These are phyloP conservation scores for Murraya koenigii DNA, from an alignment of 345 rosid genomes.

Conservation along the genomic window DNA sequence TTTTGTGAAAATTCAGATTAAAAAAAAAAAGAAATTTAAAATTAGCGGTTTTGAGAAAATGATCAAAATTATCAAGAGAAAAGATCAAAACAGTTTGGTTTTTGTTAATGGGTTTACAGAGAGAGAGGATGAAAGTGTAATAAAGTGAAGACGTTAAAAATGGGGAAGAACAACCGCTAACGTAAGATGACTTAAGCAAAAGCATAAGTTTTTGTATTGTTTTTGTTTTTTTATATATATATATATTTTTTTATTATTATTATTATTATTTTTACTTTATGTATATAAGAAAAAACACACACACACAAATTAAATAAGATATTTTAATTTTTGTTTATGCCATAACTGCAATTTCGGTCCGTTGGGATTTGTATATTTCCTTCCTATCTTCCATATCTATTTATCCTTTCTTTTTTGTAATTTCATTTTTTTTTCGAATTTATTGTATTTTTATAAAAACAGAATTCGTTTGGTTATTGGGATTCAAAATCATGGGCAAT, in stretches of 20 bases:
- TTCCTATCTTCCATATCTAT: neutral
- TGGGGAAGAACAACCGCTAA: conserved; percentile 1
- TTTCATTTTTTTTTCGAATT: neutral
- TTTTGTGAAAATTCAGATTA: neutral
- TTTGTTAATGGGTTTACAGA: neutral
- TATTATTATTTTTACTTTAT: neutral
- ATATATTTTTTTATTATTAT: neutral
- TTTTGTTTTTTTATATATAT: neutral
- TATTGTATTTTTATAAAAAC: neutral
- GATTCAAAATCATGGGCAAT: neutral
- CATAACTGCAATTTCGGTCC: neutral
- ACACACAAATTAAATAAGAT: neutral
- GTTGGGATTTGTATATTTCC: conserved; percentile 1
- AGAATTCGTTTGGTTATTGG: neutral
- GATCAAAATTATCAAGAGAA: neutral
- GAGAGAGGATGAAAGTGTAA: neutral
- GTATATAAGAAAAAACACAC: neutral
- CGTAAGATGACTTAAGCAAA: conserved; percentile 10
- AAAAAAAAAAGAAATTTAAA: neutral
- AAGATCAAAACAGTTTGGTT: neutral
- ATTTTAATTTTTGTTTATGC: neutral
- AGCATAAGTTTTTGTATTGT: neutral
- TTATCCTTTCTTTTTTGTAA: neutral
- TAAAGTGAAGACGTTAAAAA: neutral
- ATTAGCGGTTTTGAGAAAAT: conserved; percentile 13